phyloP scores from a whole-genome alignment of 1,284 basidiomycete species.

The Tylopilus sp. region DNA sequence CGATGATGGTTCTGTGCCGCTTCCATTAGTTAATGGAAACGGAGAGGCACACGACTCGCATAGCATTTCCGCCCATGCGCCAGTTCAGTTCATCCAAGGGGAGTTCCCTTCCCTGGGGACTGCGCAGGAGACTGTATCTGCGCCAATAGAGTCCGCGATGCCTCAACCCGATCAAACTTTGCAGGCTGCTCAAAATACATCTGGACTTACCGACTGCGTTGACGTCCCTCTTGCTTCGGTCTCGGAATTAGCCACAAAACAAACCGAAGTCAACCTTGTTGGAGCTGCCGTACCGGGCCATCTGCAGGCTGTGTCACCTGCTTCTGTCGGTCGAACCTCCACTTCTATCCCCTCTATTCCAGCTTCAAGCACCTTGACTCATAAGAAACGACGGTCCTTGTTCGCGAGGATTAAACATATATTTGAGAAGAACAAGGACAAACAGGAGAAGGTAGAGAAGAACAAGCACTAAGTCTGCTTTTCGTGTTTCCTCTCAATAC shows the following conservation, averaged over 20 bases:
- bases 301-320: neutral
- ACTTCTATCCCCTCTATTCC: conserved; percentile 8
- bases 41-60: conserved; percentile 2
- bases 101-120: neutral
- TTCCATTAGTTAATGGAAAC: conserved; percentile 9
- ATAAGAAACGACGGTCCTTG: conserved; percentile 46
- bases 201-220: neutral
- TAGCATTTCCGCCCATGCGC: neutral
- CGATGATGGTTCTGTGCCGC: conserved; percentile 17
- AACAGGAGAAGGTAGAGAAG: conserved; percentile 21
- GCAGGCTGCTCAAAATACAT: neutral
- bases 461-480: conserved; percentile 14
- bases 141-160: conserved; percentile 4
- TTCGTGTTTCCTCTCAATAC: neutral
- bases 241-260: neutral
- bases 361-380: conserved; percentile 27
- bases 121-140: neutral
- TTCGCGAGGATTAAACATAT: conserved; percentile 46
- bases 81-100: conserved; percentile 1
- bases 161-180: neutral
- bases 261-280: neutral
- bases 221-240: neutral
- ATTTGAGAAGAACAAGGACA: conserved; percentile 39
- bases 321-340: neutral
- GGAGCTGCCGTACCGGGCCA: neutral